phyloP scores from a whole-genome alignment of 2,329 filamentous ascomycete genomes.

The Fusarium aywerte region DNA sequence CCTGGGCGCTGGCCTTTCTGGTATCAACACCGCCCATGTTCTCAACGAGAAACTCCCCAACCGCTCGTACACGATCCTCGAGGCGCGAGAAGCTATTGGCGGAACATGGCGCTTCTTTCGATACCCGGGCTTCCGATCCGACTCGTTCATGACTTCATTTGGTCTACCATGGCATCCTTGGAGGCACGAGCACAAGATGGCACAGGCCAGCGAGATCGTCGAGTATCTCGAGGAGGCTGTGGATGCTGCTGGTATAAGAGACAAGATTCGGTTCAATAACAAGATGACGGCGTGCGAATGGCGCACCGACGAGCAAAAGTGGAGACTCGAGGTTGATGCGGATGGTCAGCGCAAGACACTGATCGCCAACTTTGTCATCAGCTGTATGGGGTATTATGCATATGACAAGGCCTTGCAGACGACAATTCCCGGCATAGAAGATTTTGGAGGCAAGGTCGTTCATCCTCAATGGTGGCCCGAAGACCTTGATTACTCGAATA shows the following conservation, averaged over 20 bases:
- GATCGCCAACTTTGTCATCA: conserved; percentile 66
- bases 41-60: conserved; percentile 68
- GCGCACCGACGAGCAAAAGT: conserved; percentile 65
- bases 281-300: conserved; percentile 62
- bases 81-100: conserved; percentile 72
- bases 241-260: conserved; percentile 61
- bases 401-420: conserved; percentile 71
- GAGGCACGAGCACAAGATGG: conserved; percentile 64
- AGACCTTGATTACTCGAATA: conserved; percentile 71
- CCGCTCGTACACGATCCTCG: conserved; percentile 71
- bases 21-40: conserved; percentile 78
- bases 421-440: conserved; percentile 72
- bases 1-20: conserved; percentile 77
- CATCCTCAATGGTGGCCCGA: conserved; percentile 84
- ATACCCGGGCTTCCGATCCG: conserved; percentile 78
- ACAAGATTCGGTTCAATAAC: conserved; percentile 64
- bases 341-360: conserved; percentile 42
- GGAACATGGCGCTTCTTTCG: conserved; percentile 84
- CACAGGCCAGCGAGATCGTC: conserved; percentile 62
- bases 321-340: conserved; percentile 61
- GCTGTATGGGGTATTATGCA: conserved; percentile 76
- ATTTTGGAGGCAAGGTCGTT: conserved; percentile 71
- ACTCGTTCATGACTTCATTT: conserved; percentile 70
- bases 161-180: conserved; percentile 79
- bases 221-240: conserved; percentile 66